phyloP scores from a whole-genome alignment of 805 yeast species.

The Wickerhamomyces silvicola region DNA sequence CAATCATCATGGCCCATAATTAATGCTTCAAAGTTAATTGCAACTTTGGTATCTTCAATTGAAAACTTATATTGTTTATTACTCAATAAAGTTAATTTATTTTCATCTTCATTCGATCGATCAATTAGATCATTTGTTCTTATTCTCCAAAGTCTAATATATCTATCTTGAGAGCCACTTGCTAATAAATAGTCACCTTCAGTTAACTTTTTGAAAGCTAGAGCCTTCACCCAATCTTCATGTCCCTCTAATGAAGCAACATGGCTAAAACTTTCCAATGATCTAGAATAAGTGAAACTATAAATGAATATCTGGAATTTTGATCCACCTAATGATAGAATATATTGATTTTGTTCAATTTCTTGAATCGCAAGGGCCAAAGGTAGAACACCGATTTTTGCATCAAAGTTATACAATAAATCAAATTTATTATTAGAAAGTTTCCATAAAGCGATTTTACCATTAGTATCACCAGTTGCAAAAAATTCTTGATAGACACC shows the following conservation, averaged over 20 bases:
- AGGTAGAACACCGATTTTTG: slow-evolving; percentile 46
- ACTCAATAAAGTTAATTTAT: slow-evolving; percentile 48
- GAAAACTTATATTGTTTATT: slow-evolving; percentile 67
- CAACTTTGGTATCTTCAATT: slow-evolving; percentile 34
- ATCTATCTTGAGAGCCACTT: slow-evolving; percentile 88
- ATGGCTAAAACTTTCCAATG: slow-evolving; percentile 23
- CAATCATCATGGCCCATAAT: slow-evolving; percentile 98
- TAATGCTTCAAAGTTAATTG: slow-evolving; percentile 82
- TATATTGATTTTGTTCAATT: slow-evolving; percentile 27
- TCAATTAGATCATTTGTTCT: slow-evolving; percentile 49
- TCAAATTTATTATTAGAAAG: slow-evolving; percentile 19
- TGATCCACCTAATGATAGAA: slow-evolving; percentile 74
- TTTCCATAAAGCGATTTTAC: slow-evolving; percentile 48
- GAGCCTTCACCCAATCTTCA: slow-evolving; percentile 90
- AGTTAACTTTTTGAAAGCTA: slow-evolving; percentile 46
- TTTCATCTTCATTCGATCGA: slow-evolving; percentile 47
- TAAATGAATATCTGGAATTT: slow-evolving; percentile 46
- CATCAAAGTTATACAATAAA: slow-evolving; percentile 26
- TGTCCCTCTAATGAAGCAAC: slow-evolving; percentile 73
- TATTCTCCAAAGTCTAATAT: slow-evolving; percentile 85
- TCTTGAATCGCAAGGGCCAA: slow-evolving; percentile 30
- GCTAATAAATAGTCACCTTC: slow-evolving; percentile 63
- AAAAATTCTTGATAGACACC: slow-evolving; percentile 35
- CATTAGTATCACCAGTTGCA: slow-evolving; percentile 60
- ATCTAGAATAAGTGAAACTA: slow-evolving; percentile 29